phyloP scores from a whole-genome alignment of 495 filamentous ascomycete genomes.

The Aspergillus carlsbadensis region DNA sequence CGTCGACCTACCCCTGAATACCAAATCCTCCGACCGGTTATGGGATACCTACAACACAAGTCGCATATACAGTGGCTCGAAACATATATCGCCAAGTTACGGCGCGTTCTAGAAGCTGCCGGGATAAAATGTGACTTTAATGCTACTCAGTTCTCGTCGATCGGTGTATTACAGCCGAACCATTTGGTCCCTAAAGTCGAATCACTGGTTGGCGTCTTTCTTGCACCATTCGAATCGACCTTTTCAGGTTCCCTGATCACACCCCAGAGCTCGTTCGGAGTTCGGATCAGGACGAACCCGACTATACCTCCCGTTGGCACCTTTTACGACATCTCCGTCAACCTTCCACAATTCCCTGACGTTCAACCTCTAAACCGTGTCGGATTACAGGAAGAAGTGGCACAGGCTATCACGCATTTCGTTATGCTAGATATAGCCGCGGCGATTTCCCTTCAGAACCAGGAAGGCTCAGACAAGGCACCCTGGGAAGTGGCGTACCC shows the following conservation, averaged over 20 bases:
- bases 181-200: conserved; percentile 31
- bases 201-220: conserved; percentile 37
- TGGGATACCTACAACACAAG: conserved; percentile 64
- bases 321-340: conserved; percentile 44
- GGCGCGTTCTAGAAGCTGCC: conserved; percentile 38
- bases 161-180: conserved; percentile 9
- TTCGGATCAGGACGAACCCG: conserved; percentile 47
- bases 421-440: conserved; percentile 40
- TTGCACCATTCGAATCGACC: conserved; percentile 42
- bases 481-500: conserved; percentile 39
- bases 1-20: conserved; percentile 53
- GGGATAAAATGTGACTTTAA: conserved; percentile 36
- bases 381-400: conserved; percentile 37
- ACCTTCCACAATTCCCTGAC: conserved; percentile 32
- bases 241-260: conserved; percentile 39
- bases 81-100: conserved; percentile 36
- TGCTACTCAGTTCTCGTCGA: conserved; percentile 29
- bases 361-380: conserved; percentile 38
- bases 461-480: background rate
- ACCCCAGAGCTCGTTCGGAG: conserved; percentile 36
- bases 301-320: conserved; percentile 44
- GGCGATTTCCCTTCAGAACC: conserved; percentile 25
- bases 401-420: conserved; percentile 37
- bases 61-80: conserved; percentile 40
- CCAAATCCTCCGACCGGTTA: conserved; percentile 61